These are phyloP conservation scores for Avicennia marina DNA, from an alignment of 257 asterid genomes.

Conservation along the genomic window DNA sequence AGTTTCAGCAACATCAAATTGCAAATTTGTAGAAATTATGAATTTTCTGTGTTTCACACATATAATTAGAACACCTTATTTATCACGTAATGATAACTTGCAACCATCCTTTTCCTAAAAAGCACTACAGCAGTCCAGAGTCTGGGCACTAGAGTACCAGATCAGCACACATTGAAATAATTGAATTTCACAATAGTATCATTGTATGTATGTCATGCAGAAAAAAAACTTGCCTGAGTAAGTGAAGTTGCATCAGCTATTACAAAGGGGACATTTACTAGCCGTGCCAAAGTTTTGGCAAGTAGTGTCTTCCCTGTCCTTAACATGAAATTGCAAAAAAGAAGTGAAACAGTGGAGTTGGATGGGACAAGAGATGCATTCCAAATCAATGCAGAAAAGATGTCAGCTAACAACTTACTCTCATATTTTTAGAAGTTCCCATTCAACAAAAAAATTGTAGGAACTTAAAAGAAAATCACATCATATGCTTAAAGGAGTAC, in stretches of 20 bases:
- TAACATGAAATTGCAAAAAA: slow-evolving; percentile 46
- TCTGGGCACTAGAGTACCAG: too few species aligned
- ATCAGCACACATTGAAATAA: too few species aligned
- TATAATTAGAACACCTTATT: too few species aligned
- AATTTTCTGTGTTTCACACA: too few species aligned
- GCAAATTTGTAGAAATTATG: neutral
- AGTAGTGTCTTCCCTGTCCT: slow-evolving; percentile 99
- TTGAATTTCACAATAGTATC: neutral
- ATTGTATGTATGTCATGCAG: too few species aligned
- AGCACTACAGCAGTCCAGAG: too few species aligned
- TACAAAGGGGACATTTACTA: slow-evolving; percentile 96
- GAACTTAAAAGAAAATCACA: too few species aligned
- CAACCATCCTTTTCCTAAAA: too few species aligned
- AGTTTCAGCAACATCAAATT: neutral
- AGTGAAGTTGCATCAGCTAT: slow-evolving; percentile 99
- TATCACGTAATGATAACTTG: too few species aligned
- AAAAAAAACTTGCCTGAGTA: slow-evolving; percentile 72
- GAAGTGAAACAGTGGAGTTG: slow-evolving; percentile 52
- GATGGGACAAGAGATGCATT: neutral
- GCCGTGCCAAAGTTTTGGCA: slow-evolving; percentile 94
- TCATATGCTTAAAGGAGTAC: too few species aligned
- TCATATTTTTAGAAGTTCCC: too few species aligned
- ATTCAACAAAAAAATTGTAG: too few species aligned
- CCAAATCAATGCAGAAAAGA: slow-evolving; percentile 6
- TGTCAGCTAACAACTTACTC: neutral